phyloP scores from a whole-genome alignment of 495 filamentous ascomycete genomes.

The Talaromyces wortmannii region DNA sequence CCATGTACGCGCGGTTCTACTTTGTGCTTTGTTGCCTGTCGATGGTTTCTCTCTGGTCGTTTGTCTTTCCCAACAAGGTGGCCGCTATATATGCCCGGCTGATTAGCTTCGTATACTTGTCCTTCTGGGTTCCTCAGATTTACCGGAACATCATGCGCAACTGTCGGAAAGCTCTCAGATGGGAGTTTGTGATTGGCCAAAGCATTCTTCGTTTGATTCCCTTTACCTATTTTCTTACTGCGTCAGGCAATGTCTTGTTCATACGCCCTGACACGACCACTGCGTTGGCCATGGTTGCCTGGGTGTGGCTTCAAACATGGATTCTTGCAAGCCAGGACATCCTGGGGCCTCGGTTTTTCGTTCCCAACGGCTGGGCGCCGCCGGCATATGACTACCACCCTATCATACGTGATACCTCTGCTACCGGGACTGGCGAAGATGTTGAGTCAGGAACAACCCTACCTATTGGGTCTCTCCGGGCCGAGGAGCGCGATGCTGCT shows the following conservation, averaged over 20 bases:
- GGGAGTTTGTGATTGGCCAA: constrained; percentile 83
- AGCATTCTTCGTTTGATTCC: constrained; percentile 70
- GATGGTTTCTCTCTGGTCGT: constrained; percentile 68
- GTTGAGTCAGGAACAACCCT: constrained; percentile 61
- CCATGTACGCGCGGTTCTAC: constrained; percentile 76
- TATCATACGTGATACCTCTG: constrained; percentile 58
- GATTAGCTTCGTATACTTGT: constrained; percentile 67
- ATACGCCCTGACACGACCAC: constrained; percentile 60
- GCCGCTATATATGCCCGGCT: constrained; percentile 65
- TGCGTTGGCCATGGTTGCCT: constrained; percentile 58
- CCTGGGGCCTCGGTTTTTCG: constrained; percentile 74
- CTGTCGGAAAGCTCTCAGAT: constrained; percentile 77
- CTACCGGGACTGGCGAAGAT: constrained; percentile 43
- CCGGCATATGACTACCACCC: constrained; percentile 96
- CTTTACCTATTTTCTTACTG: constrained; percentile 74
- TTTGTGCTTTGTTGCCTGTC: constrained; percentile 62
- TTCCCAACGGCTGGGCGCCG: constrained; percentile 62
- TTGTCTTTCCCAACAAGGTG: constrained; percentile 64
- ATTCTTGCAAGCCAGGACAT: constrained; percentile 71
- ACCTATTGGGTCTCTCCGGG: constrained; percentile 57
- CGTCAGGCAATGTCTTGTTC: constrained; percentile 69
- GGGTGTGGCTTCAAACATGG: constrained; percentile 92
- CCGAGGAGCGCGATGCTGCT: constrained; percentile 32
- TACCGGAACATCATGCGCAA: constrained; percentile 85
- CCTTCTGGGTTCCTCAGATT: constrained; percentile 89